Percentiles rank a stretch among this genome's conserved stretches.
phyloP scores from a whole-genome alignment of 73 alveolate genomes.

The Paramecium sonneborni region DNA sequence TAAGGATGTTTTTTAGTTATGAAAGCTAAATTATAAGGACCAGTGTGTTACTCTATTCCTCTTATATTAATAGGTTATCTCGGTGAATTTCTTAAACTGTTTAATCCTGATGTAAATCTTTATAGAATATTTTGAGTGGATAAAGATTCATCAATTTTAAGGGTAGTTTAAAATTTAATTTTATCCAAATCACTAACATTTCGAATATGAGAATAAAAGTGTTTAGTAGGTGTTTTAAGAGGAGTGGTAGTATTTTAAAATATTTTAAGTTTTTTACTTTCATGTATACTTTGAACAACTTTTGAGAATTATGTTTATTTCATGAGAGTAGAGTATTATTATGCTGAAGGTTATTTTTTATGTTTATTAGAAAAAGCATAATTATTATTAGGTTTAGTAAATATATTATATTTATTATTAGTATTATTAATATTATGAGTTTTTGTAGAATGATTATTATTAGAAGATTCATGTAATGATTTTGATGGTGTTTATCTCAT shows the following conservation, averaged over 20 bases:
- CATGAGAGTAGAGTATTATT: not conserved
- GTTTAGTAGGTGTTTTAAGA: not conserved
- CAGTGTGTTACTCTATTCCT: not conserved
- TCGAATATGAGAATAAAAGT: not conserved
- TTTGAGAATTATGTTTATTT: not conserved
- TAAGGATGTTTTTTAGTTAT: not conserved
- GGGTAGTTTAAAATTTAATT: not conserved
- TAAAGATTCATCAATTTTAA: not conserved
- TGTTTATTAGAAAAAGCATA: not conserved
- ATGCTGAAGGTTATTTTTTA: not conserved
- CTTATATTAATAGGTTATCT: not conserved
- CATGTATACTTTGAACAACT: not conserved
- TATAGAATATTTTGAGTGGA: not conserved
- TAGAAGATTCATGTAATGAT: not conserved
- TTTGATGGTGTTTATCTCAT: not conserved
- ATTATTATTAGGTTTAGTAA: not conserved
- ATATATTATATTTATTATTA: not conserved
- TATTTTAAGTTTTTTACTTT: not conserved
- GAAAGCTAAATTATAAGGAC: not conserved
- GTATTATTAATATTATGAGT: too few species aligned
- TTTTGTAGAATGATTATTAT: not conserved
- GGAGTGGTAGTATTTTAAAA: not conserved
- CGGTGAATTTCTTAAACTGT: not conserved
- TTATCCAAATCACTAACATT: not conserved
- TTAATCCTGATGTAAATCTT: not conserved